Evolutionary conservation across 257 asterid species (phyloP).

Genomic region (Salvia miltiorrhiza): DNA sequence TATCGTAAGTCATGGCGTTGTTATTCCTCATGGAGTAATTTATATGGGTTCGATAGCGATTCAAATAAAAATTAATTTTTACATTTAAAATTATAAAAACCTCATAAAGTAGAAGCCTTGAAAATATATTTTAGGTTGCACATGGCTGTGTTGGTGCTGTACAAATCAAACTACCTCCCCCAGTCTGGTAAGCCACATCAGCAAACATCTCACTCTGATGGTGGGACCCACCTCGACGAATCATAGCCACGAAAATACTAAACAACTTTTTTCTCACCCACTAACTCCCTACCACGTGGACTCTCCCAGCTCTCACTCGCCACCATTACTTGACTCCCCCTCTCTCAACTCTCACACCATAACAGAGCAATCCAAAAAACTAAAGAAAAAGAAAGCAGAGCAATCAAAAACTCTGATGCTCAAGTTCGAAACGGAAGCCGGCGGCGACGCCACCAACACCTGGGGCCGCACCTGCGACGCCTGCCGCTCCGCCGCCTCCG

Average conservation of each 20-base stretch:
- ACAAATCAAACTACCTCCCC: too few relatives aligned
- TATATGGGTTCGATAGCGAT: too few relatives aligned
- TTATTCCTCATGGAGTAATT: too few relatives aligned
- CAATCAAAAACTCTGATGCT: constrained; percentile 10
- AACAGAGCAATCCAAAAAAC: not conserved
- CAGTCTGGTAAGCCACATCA: constrained; percentile 14
- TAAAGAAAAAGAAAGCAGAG: not conserved
- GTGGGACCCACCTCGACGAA: constrained; percentile 17
- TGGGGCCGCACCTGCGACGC: constrained; percentile 56
- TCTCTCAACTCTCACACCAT: not conserved
- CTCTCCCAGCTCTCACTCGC: constrained; percentile 22
- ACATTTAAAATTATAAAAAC: too few relatives aligned
- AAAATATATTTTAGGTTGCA: not conserved
- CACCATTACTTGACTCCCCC: not conserved
- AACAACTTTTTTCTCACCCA: constrained; percentile 41
- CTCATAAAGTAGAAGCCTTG: too few relatives aligned
- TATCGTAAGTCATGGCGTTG: too few relatives aligned
- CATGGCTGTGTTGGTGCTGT: not conserved
- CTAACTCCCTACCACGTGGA: constrained; percentile 43
- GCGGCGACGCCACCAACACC: constrained; percentile 5
- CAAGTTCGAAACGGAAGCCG: constrained; percentile 8
- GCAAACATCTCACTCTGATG: not conserved
- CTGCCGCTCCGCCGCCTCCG: constrained; percentile 46
- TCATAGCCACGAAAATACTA: constrained; percentile 49
- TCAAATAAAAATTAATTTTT: too few relatives aligned